These are phyloP conservation scores for Dacryopinax spathularia DNA, from an alignment of 768 basidiomycete genomes.

Conservation along the genomic window DNA sequence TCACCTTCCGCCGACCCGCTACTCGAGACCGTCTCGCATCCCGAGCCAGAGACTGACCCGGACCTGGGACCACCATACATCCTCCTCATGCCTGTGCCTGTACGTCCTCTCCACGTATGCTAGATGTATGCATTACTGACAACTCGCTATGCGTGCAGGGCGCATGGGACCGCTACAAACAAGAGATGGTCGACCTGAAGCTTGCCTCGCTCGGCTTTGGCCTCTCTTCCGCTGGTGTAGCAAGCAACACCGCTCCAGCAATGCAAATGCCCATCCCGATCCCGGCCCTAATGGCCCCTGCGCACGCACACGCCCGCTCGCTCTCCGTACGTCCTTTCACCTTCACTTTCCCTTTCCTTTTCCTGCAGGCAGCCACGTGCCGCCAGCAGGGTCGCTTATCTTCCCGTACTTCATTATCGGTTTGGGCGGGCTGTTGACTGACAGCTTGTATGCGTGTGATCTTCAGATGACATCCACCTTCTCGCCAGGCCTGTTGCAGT, in stretches of 20 bases:
- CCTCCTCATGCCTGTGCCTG: conserved; percentile 73
- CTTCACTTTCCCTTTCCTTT: neutral
- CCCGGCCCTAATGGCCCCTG: conserved; percentile 28
- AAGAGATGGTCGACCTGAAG: conserved; percentile 64
- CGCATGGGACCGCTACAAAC: conserved; percentile 61
- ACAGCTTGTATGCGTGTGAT: conserved; percentile 8
- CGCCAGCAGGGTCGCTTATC: too few species aligned
- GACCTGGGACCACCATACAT: conserved; percentile 54
- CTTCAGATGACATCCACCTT: conserved; percentile 78
- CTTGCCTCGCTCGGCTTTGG: conserved; percentile 68
- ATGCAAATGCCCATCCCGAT: conserved; percentile 20
- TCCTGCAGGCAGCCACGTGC: too few species aligned
- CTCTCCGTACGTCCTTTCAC: conserved; percentile 48
- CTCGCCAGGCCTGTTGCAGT: conserved; percentile 65
- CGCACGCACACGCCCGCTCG: conserved; percentile 55
- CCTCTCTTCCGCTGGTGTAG: conserved; percentile 40
- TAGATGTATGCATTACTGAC: conserved; percentile 5
- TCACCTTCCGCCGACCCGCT: conserved; percentile 24
- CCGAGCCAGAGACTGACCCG: conserved; percentile 17
- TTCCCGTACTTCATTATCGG: conserved; percentile 5
- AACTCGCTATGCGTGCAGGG: conserved; percentile 28
- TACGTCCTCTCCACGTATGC: conserved; percentile 19
- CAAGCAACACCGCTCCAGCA: conserved; percentile 39
- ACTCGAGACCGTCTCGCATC: neutral
- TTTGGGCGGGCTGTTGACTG: conserved; percentile 7